phyloP scores from a whole-genome alignment of 345 rosid genomes.

The Eucalyptus albens region DNA sequence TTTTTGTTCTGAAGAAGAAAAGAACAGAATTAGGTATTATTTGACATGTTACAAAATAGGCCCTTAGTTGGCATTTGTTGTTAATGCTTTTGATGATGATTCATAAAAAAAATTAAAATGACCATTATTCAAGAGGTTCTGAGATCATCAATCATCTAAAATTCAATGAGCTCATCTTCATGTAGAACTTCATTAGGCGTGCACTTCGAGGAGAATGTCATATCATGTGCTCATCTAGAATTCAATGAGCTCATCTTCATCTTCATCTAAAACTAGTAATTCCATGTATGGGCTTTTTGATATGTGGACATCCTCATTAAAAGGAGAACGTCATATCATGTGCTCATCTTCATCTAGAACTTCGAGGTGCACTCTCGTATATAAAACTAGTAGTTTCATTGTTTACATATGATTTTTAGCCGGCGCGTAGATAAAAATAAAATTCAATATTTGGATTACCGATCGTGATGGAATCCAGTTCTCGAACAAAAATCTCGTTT shows the following conservation, averaged over 20 bases:
- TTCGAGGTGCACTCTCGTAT: too few relatives aligned
- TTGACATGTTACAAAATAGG: too few relatives aligned
- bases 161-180: not conserved
- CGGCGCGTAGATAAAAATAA: too few relatives aligned
- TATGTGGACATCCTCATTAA: not conserved
- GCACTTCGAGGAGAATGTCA: not conserved
- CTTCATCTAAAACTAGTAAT: not conserved
- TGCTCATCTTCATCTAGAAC: too few relatives aligned
- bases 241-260: not conserved
- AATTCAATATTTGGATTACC: too few relatives aligned
- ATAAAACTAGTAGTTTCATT: too few relatives aligned
- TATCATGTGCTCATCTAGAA: not conserved
- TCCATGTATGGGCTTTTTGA: not conserved
- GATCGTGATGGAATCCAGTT: accelerated
- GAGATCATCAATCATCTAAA: not conserved
- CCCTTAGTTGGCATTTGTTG: not conserved
- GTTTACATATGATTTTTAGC: too few relatives aligned
- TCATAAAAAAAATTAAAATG: not conserved
- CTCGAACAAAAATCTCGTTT: too few relatives aligned
- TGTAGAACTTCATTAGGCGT: not conserved
- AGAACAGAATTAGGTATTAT: too few relatives aligned
- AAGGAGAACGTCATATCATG: not conserved
- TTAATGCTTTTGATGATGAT: not conserved
- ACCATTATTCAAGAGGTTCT: not conserved
- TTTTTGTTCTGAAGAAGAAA: too few relatives aligned